A percentile compares a stretch with the other conserved stretches of the same genome.
Conservation (phyloP, 2,329 filamentous ascomycete species). For the Colletotrichum spinosum region DNA sequence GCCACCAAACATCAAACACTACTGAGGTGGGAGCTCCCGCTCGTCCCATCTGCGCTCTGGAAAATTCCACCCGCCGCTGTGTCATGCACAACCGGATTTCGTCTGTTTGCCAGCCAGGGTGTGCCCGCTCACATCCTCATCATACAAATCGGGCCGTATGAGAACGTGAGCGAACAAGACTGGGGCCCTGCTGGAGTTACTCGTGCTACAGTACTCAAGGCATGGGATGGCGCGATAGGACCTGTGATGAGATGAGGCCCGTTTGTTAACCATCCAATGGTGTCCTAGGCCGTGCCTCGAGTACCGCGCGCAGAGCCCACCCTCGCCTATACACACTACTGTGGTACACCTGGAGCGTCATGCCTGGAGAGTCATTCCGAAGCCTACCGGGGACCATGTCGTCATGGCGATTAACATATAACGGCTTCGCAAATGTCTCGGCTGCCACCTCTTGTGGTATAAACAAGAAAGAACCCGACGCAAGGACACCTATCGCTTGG, state of each 20-base stretch:
- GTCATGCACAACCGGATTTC: constrained; percentile 29
- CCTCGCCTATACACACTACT: no score
- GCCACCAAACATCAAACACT: constrained; percentile 33
- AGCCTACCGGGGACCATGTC: no score
- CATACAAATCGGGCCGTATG: constrained; percentile 3
- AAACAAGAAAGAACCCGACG: background rate
- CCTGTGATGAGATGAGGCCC: no score
- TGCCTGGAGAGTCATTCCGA: no score
- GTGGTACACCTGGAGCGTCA: background rate
- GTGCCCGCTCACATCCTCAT: constrained; percentile 3
- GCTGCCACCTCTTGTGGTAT: background rate
- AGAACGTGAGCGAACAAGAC: constrained; percentile 7
- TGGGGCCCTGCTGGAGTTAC: background rate
- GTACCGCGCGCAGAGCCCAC: no score
- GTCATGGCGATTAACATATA: background rate
- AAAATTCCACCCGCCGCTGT: constrained; percentile 23
- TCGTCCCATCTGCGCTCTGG: constrained; percentile 32
- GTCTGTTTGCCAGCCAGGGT: constrained; percentile 25
- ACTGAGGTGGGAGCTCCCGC: constrained; percentile 32
- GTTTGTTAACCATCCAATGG: no score
- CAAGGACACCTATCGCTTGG: background rate
- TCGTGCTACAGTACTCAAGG: no score
- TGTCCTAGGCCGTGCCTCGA: no score
- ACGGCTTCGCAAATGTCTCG: constrained; percentile 4
- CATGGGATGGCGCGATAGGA: constrained; percentile 10